These are phyloP conservation scores for Escallonia herrerae DNA, from an alignment of 129 eudicot species.

Conservation along the genomic window DNA sequence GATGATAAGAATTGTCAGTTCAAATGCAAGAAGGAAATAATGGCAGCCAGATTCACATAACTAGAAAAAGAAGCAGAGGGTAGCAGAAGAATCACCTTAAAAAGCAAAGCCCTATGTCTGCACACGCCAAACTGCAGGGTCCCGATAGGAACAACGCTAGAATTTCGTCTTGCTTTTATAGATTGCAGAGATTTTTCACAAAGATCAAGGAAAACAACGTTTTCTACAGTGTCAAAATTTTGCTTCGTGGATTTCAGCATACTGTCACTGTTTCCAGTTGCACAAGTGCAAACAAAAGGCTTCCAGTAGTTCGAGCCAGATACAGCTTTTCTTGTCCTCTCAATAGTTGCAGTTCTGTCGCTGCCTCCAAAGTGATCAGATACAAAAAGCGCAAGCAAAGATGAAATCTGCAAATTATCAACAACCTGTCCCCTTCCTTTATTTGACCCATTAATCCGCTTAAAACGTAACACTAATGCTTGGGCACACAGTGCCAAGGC, in stretches of 20 bases:
- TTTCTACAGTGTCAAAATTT: conserved; percentile 37
- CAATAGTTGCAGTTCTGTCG: conserved; percentile 56
- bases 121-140: conserved; percentile 84
- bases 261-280: conserved; percentile 53
- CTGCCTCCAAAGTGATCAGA: conserved; percentile 97
- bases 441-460: conserved; percentile 29
- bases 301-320: conserved; percentile 72
- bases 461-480: conserved; percentile 43
- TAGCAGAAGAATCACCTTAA: conserved; percentile 56
- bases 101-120: conserved; percentile 83
- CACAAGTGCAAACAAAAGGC: conserved; percentile 91
- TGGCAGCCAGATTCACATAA: background rate
- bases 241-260: conserved; percentile 22
- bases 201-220: conserved; percentile 45
- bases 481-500: conserved; percentile 66
- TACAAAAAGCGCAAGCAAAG: conserved; percentile 85
- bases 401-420: conserved; percentile 60
- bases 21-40: background rate
- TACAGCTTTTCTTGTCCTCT: conserved; percentile 57
- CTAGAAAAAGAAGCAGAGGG: conserved; percentile 4
- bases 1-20: conserved; percentile 16
- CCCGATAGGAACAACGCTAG: conserved; percentile 81
- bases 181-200: conserved; percentile 75
- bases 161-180: conserved; percentile 57
- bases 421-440: conserved; percentile 20